A percentile compares a stretch with the other conserved stretches of the same genome.
Conservation (phyloP, 805 yeast genomes). For the Hanseniaspora lindneri region DNA sequence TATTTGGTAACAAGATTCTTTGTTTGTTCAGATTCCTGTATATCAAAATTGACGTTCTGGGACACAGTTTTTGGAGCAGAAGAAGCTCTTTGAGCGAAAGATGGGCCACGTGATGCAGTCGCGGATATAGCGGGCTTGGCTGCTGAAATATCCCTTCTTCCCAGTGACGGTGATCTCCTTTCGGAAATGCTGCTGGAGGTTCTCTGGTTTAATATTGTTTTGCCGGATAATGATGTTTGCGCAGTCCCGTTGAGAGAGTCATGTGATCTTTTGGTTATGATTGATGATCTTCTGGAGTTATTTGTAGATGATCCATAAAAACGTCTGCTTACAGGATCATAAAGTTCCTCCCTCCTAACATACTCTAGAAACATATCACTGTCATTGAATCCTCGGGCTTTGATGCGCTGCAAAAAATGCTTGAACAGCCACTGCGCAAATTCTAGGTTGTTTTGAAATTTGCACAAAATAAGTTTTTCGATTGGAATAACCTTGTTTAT, state of each 20-base stretch:
- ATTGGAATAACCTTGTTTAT: conserved; percentile 70
- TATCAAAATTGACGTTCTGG: not conserved
- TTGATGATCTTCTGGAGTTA: conserved; percentile 3
- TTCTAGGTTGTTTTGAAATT: conserved; percentile 87
- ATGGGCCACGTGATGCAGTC: no score
- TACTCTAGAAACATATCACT: not conserved
- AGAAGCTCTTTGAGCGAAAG: not conserved
- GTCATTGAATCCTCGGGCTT: conserved; percentile 3
- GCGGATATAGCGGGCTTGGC: no score
- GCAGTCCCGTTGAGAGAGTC: not conserved
- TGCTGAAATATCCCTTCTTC: not conserved
- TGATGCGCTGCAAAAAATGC: conserved; percentile 30
- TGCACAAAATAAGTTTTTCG: conserved; percentile 70
- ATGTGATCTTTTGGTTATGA: conserved; percentile 4
- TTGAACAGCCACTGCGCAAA: conserved; percentile 84
- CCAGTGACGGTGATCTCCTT: not conserved
- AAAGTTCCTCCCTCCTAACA: conserved; percentile 46
- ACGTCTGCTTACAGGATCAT: conserved; percentile 58
- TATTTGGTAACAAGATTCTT: conserved; percentile 44
- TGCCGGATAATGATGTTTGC: no score
- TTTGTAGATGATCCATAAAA: conserved; percentile 20
- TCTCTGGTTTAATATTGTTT: no score
- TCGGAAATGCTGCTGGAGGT: not conserved
- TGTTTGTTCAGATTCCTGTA: conserved; percentile 4
- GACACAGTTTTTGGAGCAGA: not conserved